These are phyloP conservation scores for Gillenia trifoliata DNA, from an alignment of 306 rosid genomes.

Conservation along the genomic window DNA sequence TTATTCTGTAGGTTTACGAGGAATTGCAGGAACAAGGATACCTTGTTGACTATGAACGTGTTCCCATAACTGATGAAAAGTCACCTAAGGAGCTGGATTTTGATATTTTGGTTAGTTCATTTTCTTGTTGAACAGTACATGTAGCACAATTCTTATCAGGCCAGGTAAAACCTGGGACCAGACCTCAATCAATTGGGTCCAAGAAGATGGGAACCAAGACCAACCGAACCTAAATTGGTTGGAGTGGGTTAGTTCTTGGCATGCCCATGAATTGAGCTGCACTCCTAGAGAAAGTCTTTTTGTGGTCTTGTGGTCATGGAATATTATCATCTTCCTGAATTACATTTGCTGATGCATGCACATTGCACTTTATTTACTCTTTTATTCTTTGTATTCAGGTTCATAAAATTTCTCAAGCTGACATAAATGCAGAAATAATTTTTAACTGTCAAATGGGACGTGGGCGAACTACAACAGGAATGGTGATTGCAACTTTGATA, in stretches of 20 bases:
- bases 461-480: conserved; percentile 90
- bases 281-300: background rate
- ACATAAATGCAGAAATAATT: conserved; percentile 65
- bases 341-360: conserved; percentile 2
- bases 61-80: conserved; percentile 93
- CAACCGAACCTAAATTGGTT: background rate
- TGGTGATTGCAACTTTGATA: conserved; percentile 88
- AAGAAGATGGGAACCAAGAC: background rate
- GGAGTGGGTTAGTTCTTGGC: background rate
- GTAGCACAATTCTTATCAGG: conserved; percentile 10
- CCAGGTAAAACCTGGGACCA: conserved; percentile 6
- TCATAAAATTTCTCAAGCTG: conserved; percentile 69
- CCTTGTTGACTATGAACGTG: conserved; percentile 90
- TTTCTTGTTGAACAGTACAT: background rate
- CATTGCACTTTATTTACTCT: conserved; percentile 19
- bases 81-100: conserved; percentile 83
- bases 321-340: background rate
- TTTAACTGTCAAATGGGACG: conserved; percentile 99
- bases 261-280: background rate
- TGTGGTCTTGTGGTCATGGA: background rate
- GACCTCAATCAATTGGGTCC: conserved; percentile 5
- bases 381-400: conserved; percentile 53
- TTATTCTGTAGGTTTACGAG: conserved; percentile 62
- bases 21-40: conserved; percentile 72
- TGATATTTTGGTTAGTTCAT: conserved; percentile 71